Evolutionary conservation across 768 basidiomycete species (phyloP).

Genomic region (Pleurotus citrinopileatus): DNA sequence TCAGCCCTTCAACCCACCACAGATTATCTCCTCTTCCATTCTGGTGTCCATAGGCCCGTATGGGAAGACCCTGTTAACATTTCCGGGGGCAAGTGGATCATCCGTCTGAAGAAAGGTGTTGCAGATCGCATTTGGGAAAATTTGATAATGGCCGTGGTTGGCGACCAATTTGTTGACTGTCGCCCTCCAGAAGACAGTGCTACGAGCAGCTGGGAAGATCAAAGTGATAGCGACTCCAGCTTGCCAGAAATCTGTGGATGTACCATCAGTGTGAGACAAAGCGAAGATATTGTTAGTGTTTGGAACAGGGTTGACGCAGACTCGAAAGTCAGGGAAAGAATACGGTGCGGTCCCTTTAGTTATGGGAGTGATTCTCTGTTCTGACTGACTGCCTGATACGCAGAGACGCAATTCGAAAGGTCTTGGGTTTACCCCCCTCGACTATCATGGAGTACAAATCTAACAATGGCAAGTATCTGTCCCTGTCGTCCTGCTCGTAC

Average conservation of each 20-base stretch:
- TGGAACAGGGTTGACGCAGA: slow-evolving; percentile 90
- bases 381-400: background rate
- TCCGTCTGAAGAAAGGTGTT: slow-evolving; percentile 88
- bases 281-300: slow-evolving; percentile 90
- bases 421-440: slow-evolving; percentile 70
- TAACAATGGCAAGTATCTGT: slow-evolving; percentile 66
- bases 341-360: slow-evolving; percentile 59
- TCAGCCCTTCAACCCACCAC: slow-evolving; percentile 85
- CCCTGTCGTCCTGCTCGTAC: background rate
- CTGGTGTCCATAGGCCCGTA: slow-evolving; percentile 80
- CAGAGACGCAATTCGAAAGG: slow-evolving; percentile 78
- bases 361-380: slow-evolving; percentile 4
- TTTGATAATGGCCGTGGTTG: slow-evolving; percentile 80
- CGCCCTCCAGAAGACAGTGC: slow-evolving; percentile 34
- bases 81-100: slow-evolving; percentile 91
- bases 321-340: slow-evolving; percentile 70
- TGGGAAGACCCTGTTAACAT: slow-evolving; percentile 95
- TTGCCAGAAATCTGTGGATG: slow-evolving; percentile 91
- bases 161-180: slow-evolving; percentile 84
- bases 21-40: slow-evolving; percentile 91
- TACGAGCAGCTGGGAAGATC: slow-evolving; percentile 33
- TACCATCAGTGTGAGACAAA: slow-evolving; percentile 90
- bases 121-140: slow-evolving; percentile 92
- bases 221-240: slow-evolving; percentile 29
- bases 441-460: slow-evolving; percentile 96